A percentile compares a stretch with the other conserved stretches of the same genome.
phyloP scores from a whole-genome alignment of 805 yeast genomes.

The Suhomyces pyralidae region DNA sequence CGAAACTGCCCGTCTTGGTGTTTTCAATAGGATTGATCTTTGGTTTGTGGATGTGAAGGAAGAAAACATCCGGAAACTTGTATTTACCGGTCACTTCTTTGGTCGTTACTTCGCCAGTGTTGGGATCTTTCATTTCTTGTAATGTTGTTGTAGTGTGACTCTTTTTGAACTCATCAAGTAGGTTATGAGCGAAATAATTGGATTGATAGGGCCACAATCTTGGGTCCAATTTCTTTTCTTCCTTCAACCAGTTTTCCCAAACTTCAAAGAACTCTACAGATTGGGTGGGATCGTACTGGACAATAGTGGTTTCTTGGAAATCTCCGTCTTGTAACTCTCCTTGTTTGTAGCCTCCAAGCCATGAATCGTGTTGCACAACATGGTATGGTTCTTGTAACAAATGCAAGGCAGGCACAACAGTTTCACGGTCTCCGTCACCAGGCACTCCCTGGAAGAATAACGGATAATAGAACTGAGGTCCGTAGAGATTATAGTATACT shows the following conservation, averaged over 20 bases:
- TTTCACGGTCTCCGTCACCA: constrained; percentile 37
- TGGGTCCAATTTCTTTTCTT: constrained; percentile 13
- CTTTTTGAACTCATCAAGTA: constrained; percentile 11
- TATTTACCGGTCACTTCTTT: constrained; percentile 2
- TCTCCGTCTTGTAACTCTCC: constrained; percentile 3
- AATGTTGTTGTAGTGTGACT: background rate
- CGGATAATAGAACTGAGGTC: constrained; percentile 25
- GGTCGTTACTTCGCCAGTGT: background rate
- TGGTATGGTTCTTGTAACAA: constrained; percentile 35
- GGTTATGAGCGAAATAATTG: constrained; percentile 9
- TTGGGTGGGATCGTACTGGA: constrained; percentile 20
- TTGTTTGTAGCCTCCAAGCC: constrained; percentile 19
- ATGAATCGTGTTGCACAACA: constrained; percentile 17
- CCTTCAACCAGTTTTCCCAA: constrained; percentile 28
- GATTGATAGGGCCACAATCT: constrained; percentile 17
- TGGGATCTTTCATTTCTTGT: background rate
- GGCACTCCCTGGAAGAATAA: constrained; percentile 35
- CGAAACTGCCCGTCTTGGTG: constrained; percentile 8
- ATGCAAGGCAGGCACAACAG: constrained; percentile 37
- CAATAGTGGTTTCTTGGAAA: constrained; percentile 22
- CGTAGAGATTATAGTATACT: constrained; percentile 33
- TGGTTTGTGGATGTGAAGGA: constrained; percentile 22
- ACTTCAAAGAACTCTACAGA: constrained; percentile 12
- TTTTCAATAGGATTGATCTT: constrained; percentile 17
- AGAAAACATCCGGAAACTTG: constrained; percentile 15